These are phyloP conservation scores for Xylariales sp. DNA, from an alignment of 2,329 filamentous ascomycete genomes.

Conservation along the genomic window DNA sequence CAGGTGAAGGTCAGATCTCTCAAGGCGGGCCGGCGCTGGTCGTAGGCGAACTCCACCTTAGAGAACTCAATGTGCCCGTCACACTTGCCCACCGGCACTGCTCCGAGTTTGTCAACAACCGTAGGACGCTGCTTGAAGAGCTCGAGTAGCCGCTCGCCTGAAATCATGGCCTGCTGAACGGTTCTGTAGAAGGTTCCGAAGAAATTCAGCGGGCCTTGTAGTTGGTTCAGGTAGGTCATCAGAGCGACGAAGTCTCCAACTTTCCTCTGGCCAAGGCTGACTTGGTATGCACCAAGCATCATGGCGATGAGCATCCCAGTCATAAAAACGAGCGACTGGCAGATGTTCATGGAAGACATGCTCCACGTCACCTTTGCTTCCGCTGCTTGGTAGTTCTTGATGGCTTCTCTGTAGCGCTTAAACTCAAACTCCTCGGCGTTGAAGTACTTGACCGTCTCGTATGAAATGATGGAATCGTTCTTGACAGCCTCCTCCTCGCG, in stretches of 20 bases:
- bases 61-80: conserved; percentile 82
- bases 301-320: conserved; percentile 67
- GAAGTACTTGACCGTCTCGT: conserved; percentile 92
- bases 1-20: conserved; percentile 83
- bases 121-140: conserved; percentile 95
- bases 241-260: conserved; percentile 71
- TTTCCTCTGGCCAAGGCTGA: conserved; percentile 58
- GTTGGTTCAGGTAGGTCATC: conserved; percentile 73
- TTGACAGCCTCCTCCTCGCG: conserved; percentile 96
- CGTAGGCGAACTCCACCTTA: conserved; percentile 87
- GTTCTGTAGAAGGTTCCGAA: conserved; percentile 95
- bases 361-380: conserved; percentile 75
- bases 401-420: conserved; percentile 65
- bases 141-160: conserved; percentile 89
- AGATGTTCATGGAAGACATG: conserved; percentile 75
- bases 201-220: conserved; percentile 79
- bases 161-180: conserved; percentile 96
- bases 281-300: conserved; percentile 73
- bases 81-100: conserved; percentile 60
- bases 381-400: conserved; percentile 66
- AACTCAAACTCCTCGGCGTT: conserved; percentile 81
- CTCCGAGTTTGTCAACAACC: conserved; percentile 72
- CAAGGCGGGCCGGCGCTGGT: conserved; percentile 78
- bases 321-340: conserved; percentile 77
- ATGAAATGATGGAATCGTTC: conserved; percentile 98